Percentiles rank a stretch among this genome's conserved stretches.
phyloP scores from a whole-genome alignment of 2,329 filamentous ascomycete genomes.

The Trichoderma sp. region DNA sequence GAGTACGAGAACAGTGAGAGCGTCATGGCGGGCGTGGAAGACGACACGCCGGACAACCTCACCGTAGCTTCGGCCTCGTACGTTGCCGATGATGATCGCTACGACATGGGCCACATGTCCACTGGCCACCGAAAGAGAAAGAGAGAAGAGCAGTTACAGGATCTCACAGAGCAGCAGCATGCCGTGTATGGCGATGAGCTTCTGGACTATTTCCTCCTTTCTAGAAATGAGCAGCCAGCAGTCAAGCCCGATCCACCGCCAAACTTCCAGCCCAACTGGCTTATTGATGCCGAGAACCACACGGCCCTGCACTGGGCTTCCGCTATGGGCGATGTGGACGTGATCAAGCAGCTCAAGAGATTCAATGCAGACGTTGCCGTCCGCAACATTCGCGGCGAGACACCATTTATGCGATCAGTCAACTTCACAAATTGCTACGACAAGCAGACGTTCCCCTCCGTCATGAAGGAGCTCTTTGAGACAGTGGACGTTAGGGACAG shows the following conservation, averaged over 20 bases:
- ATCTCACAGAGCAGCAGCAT: constrained; percentile 76
- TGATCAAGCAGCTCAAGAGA: constrained; percentile 81
- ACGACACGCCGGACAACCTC: constrained; percentile 78
- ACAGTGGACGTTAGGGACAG: constrained; percentile 79
- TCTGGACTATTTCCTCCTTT: constrained; percentile 91
- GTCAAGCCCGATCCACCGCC: constrained; percentile 74
- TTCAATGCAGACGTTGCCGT: constrained; percentile 74
- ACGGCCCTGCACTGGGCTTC: constrained; percentile 96
- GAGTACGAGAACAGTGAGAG: constrained; percentile 63
- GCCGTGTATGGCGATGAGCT: constrained; percentile 89
- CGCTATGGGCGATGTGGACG: constrained; percentile 92
- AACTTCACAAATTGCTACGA: constrained; percentile 97
- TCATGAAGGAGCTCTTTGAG: constrained; percentile 78
- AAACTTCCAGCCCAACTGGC: constrained; percentile 83
- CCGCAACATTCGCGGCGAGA: constrained; percentile 74
- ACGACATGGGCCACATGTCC: constrained; percentile 64
- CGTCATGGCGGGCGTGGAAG: constrained; percentile 62
- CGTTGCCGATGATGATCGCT: constrained; percentile 77
- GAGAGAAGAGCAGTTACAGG: constrained; percentile 61
- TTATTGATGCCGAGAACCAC: constrained; percentile 91
- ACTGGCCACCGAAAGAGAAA: constrained; percentile 73
- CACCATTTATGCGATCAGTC: constrained; percentile 89
- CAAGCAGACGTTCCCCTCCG: constrained; percentile 81
- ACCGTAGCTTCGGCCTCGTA: constrained; percentile 83
- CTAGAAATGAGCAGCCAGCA: constrained; percentile 72